These are phyloP conservation scores for Thecaphora thlaspeos DNA, from an alignment of 1,284 basidiomycete species.

Conservation along the genomic window DNA sequence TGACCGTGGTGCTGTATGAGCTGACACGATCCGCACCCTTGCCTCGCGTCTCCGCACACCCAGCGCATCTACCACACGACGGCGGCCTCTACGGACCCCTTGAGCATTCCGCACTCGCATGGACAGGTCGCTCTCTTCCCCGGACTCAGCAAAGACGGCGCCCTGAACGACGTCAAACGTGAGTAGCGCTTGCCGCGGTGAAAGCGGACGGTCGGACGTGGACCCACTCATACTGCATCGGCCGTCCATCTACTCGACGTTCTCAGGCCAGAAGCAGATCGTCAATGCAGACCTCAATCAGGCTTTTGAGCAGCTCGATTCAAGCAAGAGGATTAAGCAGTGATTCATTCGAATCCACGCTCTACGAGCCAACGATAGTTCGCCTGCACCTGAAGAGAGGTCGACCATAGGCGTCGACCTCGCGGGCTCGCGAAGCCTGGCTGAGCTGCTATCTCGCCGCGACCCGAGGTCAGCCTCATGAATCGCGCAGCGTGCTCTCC, in stretches of 20 bases:
- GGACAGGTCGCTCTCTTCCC: neutral
- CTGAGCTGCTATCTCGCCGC: too few relatives aligned
- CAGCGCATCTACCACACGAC: neutral
- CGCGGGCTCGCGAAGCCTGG: too few relatives aligned
- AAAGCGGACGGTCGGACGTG: too few relatives aligned
- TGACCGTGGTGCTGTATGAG: too few relatives aligned
- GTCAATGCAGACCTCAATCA: neutral
- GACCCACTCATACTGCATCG: too few relatives aligned
- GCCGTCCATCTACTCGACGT: too few relatives aligned
- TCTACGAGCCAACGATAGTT: too few relatives aligned
- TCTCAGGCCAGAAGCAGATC: neutral
- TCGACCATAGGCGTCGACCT: too few relatives aligned
- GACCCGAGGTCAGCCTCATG: too few relatives aligned
- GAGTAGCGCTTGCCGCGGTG: neutral
- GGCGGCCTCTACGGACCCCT: neutral
- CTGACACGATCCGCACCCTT: neutral
- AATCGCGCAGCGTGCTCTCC: too few relatives aligned
- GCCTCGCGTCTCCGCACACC: neutral
- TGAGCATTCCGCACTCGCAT: neutral
- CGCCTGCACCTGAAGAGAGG: too few relatives aligned
- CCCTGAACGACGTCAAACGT: neutral
- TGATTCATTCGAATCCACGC: neutral
- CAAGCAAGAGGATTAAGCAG: neutral
- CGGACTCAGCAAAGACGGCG: neutral
- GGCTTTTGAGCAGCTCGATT: neutral